These are phyloP conservation scores for Wickerhamomyces strasburgensis DNA, from an alignment of 805 yeast species.

Conservation along the genomic window DNA sequence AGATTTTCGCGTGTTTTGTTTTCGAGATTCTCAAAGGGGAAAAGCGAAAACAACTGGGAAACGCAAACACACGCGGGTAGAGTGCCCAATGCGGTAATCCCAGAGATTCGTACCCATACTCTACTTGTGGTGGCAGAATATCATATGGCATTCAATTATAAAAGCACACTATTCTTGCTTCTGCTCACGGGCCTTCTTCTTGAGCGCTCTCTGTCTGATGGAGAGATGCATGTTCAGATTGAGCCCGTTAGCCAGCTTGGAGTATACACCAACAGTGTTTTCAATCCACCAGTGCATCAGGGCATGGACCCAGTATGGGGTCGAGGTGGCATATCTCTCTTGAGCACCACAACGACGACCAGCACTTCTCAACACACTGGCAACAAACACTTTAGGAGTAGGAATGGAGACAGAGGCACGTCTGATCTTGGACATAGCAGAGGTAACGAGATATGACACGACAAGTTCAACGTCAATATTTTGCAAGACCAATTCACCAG, in stretches of 20 bases:
- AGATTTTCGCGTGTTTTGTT: neutral
- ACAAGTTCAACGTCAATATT: constrained; percentile 84
- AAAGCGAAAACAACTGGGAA: too few species aligned
- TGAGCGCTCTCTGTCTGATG: constrained; percentile 79
- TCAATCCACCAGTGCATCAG: constrained; percentile 78
- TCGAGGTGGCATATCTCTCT: constrained; percentile 76
- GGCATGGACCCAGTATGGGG: constrained; percentile 95
- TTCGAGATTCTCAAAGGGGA: neutral
- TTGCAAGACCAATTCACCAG: constrained; percentile 69
- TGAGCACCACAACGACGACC: constrained; percentile 93
- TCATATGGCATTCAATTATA: too few species aligned
- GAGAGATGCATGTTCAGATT: constrained; percentile 74
- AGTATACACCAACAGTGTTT: constrained; percentile 76
- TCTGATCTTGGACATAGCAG: constrained; percentile 92
- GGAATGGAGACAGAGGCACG: constrained; percentile 75
- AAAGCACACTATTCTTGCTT: constrained; percentile 21
- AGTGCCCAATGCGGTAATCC: neutral
- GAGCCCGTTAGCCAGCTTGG: constrained; percentile 59
- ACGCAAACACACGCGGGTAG: neutral
- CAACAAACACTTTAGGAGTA: constrained; percentile 73
- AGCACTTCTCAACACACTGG: constrained; percentile 57
- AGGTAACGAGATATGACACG: constrained; percentile 84
- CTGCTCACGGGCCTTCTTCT: constrained; percentile 53
- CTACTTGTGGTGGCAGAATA: neutral
- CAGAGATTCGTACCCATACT: neutral